phyloP scores from a whole-genome alignment of 176 grass and related monocot species.

The Hordeum vulgare region MorexV3_pseudomolecules_assembly NC_058520.1:572729926-572730425 shows the following conservation, averaged over 20 bases:
- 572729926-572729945: too few species aligned
- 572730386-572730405: not conserved
- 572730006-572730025: not conserved
- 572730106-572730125: not conserved
- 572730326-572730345: too few species aligned
- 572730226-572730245: too few species aligned
- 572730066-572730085: not conserved
- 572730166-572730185: too few species aligned
- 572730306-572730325: too few species aligned
- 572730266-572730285: too few species aligned
- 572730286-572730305: too few species aligned
- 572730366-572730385: not conserved
- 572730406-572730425: not conserved
- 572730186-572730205: too few species aligned
- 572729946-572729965: not conserved
- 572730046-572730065: not conserved
- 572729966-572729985: not conserved
- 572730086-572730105: not conserved
- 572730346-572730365: too few species aligned
- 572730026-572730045: not conserved
- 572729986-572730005: not conserved
- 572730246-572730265: too few species aligned
- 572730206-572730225: too few species aligned
- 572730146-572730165: too few species aligned
- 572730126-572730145: not conserved